Evolutionary conservation across 2,329 filamentous ascomycete species (phyloP), one percentile per base, ranked within the genome.

Genomic region (Ophiostoma triangulosporum): DNA sequence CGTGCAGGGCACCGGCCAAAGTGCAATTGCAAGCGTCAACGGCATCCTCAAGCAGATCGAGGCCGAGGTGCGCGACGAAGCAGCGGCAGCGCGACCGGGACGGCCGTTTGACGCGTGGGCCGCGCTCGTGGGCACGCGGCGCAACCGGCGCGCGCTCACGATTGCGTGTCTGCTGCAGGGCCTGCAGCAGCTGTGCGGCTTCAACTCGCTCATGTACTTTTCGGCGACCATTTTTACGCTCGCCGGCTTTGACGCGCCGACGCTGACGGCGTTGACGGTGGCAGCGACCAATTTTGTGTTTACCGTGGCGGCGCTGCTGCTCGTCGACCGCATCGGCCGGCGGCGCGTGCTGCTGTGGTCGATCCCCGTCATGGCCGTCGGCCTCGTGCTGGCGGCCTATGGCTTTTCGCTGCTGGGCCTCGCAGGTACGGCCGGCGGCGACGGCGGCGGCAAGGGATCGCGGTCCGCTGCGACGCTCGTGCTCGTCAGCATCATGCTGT

Each of bases 141-240:
- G 77, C 54, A 86, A 88, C 61, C 72, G 83, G 51, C 78, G 88
- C 56, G 90, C 91, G 0, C 67, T 96, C 63, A 77, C 77, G 0
- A 93, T 96, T 64, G 88, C 90, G 1, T 94, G 89, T 67, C 77
- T 93, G 58, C 73, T 96, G 2, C 90, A 96, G 63, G 88, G 82
- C 0, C 71, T 94, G 6, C 91, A 96, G 68, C 91, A 97, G 65
- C 75, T 95, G 1, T 93, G 86, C 62, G 89, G 87, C 1, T 93
- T 93, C 26, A 95, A 95, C 69, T 89, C 86, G 11, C 73, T 95
- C 29, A 95, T 95, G 88, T 95, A 95, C 68, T 95, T 88, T 64
- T 88, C 86, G 0, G 86, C 85, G 4, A 89, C 86, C 7, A 88
- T 91, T 29, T 91, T 91, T 64, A 76, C 78, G 3, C 74, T 88